Percentiles rank a stretch among this genome's conserved stretches.
Conservation (phyloP, 2,329 filamentous ascomycete genomes). For the Xylaria sp. region DNA sequence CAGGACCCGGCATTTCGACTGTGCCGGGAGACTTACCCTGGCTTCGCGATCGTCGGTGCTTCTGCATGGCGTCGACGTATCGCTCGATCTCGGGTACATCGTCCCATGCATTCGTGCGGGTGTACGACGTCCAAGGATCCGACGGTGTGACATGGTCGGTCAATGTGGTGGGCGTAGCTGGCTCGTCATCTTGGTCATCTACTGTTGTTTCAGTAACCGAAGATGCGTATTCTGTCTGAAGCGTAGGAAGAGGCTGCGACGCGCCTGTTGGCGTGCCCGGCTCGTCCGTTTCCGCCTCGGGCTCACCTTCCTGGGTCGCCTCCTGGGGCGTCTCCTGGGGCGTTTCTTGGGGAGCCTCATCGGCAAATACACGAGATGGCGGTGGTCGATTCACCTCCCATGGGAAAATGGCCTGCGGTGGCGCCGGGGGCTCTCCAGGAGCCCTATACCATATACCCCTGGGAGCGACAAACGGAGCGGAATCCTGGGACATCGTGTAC, state of each 20-base stretch:
- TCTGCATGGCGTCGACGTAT: constrained; percentile 79
- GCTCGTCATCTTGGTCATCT: constrained; percentile 44
- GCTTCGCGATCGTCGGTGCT: constrained; percentile 50
- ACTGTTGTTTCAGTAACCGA: constrained; percentile 43
- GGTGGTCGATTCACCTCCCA: constrained; percentile 77
- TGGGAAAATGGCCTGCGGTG: constrained; percentile 75
- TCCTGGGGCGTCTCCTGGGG: too few relatives aligned
- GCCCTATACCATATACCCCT: constrained; percentile 88
- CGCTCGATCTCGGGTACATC: constrained; percentile 83
- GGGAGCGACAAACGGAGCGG: constrained; percentile 75
- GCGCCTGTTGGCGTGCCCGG: constrained; percentile 22
- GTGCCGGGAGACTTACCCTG: constrained; percentile 36
- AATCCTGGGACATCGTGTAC: constrained; percentile 83
- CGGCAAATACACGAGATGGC: constrained; percentile 66
- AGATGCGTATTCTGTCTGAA: constrained; percentile 37
- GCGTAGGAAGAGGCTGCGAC: constrained; percentile 20
- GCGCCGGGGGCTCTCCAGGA: constrained; percentile 64
- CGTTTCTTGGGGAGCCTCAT: constrained; percentile 54
- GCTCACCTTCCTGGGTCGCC: constrained; percentile 29
- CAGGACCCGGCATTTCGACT: constrained; percentile 28
- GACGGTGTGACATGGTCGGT: constrained; percentile 50
- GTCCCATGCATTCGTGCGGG: constrained; percentile 90
- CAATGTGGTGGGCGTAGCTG: constrained; percentile 52
- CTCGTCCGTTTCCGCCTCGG: constrained; percentile 2
- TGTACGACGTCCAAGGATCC: constrained; percentile 73